These are phyloP conservation scores for Hyphopichia burtonii DNA, from an alignment of 1,139 yeast species.

Conservation along the genomic window DNA sequence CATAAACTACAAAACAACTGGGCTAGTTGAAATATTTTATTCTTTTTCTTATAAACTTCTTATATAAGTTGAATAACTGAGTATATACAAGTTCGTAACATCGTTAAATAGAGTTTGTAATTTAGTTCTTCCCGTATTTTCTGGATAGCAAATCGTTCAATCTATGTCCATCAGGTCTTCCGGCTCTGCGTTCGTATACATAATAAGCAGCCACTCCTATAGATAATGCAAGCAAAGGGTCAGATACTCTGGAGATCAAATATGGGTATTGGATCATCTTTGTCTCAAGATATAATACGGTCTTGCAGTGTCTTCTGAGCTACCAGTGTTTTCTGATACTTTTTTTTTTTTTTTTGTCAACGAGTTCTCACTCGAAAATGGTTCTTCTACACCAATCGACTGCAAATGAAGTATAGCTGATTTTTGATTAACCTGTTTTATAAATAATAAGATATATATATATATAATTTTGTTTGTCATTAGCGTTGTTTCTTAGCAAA, in stretches of 20 bases:
- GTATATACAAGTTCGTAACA: not conserved
- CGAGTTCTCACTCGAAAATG: too few species aligned
- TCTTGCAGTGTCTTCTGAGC: too few species aligned
- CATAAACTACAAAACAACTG: slow-evolving; percentile 37
- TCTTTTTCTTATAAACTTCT: too few species aligned
- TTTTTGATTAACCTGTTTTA: not conserved
- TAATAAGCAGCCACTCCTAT: slow-evolving; percentile 63
- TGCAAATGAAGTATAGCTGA: too few species aligned
- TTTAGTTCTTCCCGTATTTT: slow-evolving; percentile 13
- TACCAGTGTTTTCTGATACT: not conserved
- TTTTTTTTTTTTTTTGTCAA: too few species aligned
- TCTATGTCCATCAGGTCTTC: slow-evolving; percentile 55
- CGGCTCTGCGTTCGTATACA: slow-evolving; percentile 55
- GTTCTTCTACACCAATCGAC: too few species aligned
- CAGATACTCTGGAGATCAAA: slow-evolving; percentile 41
- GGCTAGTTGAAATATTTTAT: not conserved
- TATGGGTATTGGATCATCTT: slow-evolving; percentile 35
- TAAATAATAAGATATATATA: not conserved
- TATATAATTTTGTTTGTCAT: too few species aligned
- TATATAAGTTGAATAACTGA: too few species aligned
- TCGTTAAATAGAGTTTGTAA: not conserved
- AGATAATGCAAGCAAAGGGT: slow-evolving; percentile 58
- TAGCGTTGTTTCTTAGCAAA: slow-evolving; percentile 22
- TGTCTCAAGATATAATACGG: not conserved
- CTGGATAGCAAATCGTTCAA: slow-evolving; percentile 49